Base-by-base conservation (phyloP, 1,284 basidiomycete species). In the Leccinum laetum region DNA sequence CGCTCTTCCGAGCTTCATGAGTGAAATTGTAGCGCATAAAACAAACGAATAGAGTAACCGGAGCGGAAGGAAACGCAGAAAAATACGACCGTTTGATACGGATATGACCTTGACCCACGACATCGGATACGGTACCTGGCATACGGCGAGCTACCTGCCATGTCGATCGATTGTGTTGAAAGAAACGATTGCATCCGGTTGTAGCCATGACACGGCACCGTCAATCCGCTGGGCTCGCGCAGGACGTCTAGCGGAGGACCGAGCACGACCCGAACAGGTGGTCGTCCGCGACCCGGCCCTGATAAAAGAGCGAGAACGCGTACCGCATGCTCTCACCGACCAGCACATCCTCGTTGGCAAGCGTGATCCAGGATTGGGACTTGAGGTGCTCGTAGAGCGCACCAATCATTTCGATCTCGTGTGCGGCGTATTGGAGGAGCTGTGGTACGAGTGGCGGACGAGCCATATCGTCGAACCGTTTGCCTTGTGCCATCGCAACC, bases 361-460 rank as follows among this genome's bases (percentile, higher is more conserved):
- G 39, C 1, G 70, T 74, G 64, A 82, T 72, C 75, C 77, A 81
- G 0, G 70, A 69, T 7, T n/a, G 61, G n/a, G 68, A 29, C 7
- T 67, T 64, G 61, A 82, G 81, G 58, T 76, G 68, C 5, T 73
- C 73, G 70, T 80, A 80, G n/a, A 82, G 71, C 2, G 73, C 69
- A 13, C 70, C 74, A 59, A 83, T 79, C 65, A 80, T 75, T 56
- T 77, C 71, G 62, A 82, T 79, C 69, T 82, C 81, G 64, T 78
- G 75, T 2, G 79, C 80, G 1, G 81, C 81, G 60, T 82, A 82
- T 24, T 71, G 69, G 59, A 82, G 73, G 49, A 82, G 76, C 11
- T 73, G 70, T 2, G 72, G 57, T 0, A 69, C 16, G 44, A 83
- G 73, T 0, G 82, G 9, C 81, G 75, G 1, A 41, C 37, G 21